phyloP scores from a whole-genome alignment of 2,329 filamentous ascomycete species.

The Ophiosphaerella korrae region DNA sequence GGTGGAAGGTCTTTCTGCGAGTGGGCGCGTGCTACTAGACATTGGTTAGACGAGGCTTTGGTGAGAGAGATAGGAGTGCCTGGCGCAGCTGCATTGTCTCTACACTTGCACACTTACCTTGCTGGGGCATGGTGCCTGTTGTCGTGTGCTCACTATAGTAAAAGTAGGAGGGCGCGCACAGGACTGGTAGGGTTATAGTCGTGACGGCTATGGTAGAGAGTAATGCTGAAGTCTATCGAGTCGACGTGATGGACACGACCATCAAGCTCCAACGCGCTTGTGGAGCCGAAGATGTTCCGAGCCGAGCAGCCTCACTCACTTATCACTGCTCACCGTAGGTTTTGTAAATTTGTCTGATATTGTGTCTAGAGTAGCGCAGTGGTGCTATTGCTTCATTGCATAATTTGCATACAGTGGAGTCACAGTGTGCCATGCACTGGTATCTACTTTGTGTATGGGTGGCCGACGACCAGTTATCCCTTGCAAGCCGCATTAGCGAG shows the following conservation, averaged over 20 bases:
- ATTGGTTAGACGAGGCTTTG: constrained; percentile 7
- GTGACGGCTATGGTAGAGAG: too few relatives aligned
- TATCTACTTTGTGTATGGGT: too few relatives aligned
- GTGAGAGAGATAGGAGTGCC: not conserved
- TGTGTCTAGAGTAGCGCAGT: not conserved
- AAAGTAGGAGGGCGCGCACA: not conserved
- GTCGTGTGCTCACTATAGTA: too few relatives aligned
- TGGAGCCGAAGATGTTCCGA: constrained; percentile 15
- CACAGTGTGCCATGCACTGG: too few relatives aligned
- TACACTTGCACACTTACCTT: too few relatives aligned
- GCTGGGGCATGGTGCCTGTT: too few relatives aligned
- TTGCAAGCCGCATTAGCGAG: constrained; percentile 1
- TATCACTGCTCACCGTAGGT: not conserved
- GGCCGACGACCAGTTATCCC: too few relatives aligned
- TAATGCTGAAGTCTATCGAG: not conserved
- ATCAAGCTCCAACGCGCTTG: constrained; percentile 19
- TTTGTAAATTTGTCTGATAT: not conserved
- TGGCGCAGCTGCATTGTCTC: not conserved
- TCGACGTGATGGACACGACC: constrained; percentile 12
- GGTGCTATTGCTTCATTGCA: too few relatives aligned
- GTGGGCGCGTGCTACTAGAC: constrained; percentile 33
- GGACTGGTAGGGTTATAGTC: too few relatives aligned
- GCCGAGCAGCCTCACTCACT: constrained; percentile 3
- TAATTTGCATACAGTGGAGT: too few relatives aligned
- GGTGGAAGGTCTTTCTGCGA: constrained; percentile 66